phyloP scores from a whole-genome alignment of 2,329 filamentous ascomycete genomes.

The Neonectria coccinea region DNA sequence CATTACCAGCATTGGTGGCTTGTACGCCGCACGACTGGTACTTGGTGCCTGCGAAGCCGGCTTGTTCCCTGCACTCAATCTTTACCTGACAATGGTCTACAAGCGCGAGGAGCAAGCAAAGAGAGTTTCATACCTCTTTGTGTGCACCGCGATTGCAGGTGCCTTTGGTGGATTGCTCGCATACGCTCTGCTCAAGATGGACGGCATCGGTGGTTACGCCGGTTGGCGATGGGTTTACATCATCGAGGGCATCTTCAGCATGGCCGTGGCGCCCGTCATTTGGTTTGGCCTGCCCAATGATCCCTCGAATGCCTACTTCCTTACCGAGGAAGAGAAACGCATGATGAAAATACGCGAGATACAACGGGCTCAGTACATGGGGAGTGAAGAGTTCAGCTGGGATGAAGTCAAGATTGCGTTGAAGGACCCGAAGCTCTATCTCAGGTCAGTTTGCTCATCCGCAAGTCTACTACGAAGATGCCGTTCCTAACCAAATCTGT shows the following conservation, averaged over 20 bases:
- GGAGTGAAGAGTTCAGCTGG: constrained; percentile 62
- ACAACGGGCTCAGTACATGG: constrained; percentile 55
- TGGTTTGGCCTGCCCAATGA: constrained; percentile 22
- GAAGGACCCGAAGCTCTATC: constrained; percentile 63
- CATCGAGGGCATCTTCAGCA: constrained; percentile 55
- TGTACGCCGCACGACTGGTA: constrained; percentile 40
- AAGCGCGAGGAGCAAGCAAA: constrained; percentile 65
- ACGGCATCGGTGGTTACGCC: constrained; percentile 56
- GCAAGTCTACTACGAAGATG: neutral
- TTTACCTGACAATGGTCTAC: constrained; percentile 47
- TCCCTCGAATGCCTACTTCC: constrained; percentile 19
- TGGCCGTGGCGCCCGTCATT: constrained; percentile 12
- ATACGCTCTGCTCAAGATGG: constrained; percentile 61
- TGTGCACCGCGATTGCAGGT: constrained; percentile 62
- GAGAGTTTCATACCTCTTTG: constrained; percentile 61
- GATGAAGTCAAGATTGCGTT: constrained; percentile 60
- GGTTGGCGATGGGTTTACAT: constrained; percentile 65
- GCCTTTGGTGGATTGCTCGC: constrained; percentile 58
- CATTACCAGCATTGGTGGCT: constrained; percentile 44
- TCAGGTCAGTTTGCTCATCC: constrained; percentile 50
- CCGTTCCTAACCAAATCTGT: neutral
- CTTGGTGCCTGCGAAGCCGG: constrained; percentile 43
- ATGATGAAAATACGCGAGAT: constrained; percentile 20
- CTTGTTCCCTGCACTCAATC: constrained; percentile 43
- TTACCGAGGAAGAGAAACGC: constrained; percentile 12